Evolutionary conservation across 2,329 filamentous ascomycete genomes (phyloP).

Genomic region (Fusarium sp.): DNA sequence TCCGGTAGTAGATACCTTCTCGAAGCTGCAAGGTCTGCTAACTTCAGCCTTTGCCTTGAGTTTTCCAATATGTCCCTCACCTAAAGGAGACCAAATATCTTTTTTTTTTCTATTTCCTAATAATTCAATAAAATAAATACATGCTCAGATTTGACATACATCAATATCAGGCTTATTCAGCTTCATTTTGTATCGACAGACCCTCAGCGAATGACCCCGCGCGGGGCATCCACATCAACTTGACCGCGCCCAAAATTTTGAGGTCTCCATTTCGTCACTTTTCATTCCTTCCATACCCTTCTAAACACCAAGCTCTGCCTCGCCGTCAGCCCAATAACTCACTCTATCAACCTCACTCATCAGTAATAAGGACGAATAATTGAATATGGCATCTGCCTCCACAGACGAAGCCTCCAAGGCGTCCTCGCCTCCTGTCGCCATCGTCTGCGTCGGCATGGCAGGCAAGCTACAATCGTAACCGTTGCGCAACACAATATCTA

Average conservation of each 20-base stretch:
- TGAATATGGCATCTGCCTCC: slow-evolving; percentile 51
- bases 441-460: slow-evolving; percentile 98
- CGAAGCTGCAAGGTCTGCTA: accelerated
- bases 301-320: not conserved
- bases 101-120: too few species aligned
- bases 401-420: slow-evolving; percentile 44
- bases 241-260: slow-evolving; percentile 41
- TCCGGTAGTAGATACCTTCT: accelerated
- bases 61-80: not conserved
- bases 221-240: slow-evolving; percentile 43
- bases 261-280: slow-evolving; percentile 39
- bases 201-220: slow-evolving; percentile 43
- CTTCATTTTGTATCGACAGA: slow-evolving; percentile 1
- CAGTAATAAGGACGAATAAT: not conserved
- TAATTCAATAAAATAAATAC: accelerated
- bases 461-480: slow-evolving; percentile 60
- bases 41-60: not conserved
- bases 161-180: slow-evolving; percentile 25
- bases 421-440: slow-evolving; percentile 72
- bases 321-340: not conserved
- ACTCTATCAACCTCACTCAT: not conserved
- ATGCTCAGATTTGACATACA: accelerated
- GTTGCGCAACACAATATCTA: slow-evolving; percentile 8
- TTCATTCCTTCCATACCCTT: slow-evolving; percentile 13
- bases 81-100: accelerated